These are phyloP conservation scores for Caryopteris hybrid DNA, from an alignment of 305 asterid genomes.

Conservation along the genomic window DNA sequence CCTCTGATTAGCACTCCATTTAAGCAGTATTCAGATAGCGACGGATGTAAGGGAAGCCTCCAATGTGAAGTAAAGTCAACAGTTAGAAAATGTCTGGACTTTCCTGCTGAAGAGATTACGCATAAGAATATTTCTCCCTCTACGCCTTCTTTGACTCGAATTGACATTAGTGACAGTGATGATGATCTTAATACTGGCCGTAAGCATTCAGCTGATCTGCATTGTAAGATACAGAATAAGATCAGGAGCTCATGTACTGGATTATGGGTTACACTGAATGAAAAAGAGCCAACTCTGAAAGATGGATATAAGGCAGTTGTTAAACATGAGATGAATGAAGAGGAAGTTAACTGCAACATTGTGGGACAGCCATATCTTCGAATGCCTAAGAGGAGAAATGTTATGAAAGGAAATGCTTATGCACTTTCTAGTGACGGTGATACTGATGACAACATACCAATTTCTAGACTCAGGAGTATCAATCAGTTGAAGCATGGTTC, in stretches of 20 bases:
- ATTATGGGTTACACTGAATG: conserved; percentile 6
- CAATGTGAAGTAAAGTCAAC: conserved; percentile 15
- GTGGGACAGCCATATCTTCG: not conserved
- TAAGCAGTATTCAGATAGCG: conserved; percentile 2
- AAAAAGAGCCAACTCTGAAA: conserved; percentile 14
- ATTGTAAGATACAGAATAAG: not conserved
- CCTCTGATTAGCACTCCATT: conserved; percentile 13
- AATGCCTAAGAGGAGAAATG: conserved; percentile 35
- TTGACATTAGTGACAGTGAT: conserved; percentile 44
- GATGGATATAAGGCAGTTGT: conserved; percentile 2
- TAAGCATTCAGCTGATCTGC: not conserved
- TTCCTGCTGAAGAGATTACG: conserved; percentile 22
- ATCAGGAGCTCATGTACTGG: conserved; percentile 15
- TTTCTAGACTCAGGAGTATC: conserved; percentile 25
- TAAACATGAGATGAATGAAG: conserved; percentile 25
- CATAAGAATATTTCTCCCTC: conserved; percentile 38
- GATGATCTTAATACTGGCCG: conserved; percentile 26
- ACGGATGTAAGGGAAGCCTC: conserved; percentile 18
- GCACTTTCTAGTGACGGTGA: conserved; percentile 46
- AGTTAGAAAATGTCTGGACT: conserved; percentile 33
- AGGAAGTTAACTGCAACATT: conserved; percentile 14
- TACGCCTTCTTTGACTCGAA: conserved; percentile 20
- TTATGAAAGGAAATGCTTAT: conserved; percentile 37
- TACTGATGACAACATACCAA: conserved; percentile 41
- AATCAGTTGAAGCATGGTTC: not conserved